These are phyloP conservation scores for Diversispora epigaea DNA, from an alignment of 192 early-diverging fungal genomes.

Conservation along the genomic window DNA sequence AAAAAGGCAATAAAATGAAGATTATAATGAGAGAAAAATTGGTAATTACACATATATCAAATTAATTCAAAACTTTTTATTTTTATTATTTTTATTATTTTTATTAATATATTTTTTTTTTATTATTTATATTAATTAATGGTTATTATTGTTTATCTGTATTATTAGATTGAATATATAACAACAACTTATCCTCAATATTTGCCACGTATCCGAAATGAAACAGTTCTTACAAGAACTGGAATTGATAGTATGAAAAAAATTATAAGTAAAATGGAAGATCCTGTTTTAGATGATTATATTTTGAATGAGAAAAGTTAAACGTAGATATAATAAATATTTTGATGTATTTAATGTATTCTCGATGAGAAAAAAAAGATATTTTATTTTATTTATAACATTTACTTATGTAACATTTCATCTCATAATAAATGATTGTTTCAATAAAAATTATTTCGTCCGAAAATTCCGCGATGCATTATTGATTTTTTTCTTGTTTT, in stretches of 20 bases:
- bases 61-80: background rate
- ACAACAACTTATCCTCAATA: constrained; percentile 17
- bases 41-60: background rate
- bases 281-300: background rate
- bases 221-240: background rate
- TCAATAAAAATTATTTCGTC: no score
- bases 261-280: constrained; percentile 17
- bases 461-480: no score
- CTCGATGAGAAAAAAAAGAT: no score
- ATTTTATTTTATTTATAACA: no score
- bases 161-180: constrained; percentile 22
- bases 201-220: background rate
- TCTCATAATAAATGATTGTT: no score
- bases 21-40: constrained; percentile 17
- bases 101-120: background rate
- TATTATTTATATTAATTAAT: no score
- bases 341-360: no score
- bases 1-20: background rate
- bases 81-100: background rate
- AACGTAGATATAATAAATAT: no score
- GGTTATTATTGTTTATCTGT: background rate
- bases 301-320: no score
- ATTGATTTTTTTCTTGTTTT: no score
- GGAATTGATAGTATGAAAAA: constrained; percentile 21
- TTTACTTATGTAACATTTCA: no score